Percentiles rank a stretch among this genome's conserved stretches.
Conservation (phyloP, 2,329 filamentous ascomycete genomes). For the Xylariaceae sp. region DNA sequence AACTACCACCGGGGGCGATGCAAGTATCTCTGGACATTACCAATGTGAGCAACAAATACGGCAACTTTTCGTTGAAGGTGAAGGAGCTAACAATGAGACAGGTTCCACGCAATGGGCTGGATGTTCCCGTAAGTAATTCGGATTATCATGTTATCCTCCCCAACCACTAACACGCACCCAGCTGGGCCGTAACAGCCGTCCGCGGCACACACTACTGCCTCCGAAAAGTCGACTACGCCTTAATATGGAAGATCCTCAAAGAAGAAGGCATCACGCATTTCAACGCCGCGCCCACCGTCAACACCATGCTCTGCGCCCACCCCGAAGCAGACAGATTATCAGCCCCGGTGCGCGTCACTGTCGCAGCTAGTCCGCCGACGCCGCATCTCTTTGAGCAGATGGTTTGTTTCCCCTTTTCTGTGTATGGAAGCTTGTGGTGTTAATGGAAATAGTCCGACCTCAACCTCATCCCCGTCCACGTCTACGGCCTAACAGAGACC, state of each 20-base stretch:
- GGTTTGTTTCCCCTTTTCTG: too few relatives aligned
- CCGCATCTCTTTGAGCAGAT: slow-evolving; percentile 91
- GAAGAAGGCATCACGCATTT: slow-evolving; percentile 88
- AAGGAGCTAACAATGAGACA: slow-evolving; percentile 20
- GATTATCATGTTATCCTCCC: too few relatives aligned
- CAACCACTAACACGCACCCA: slow-evolving; percentile 9
- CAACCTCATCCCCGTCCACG: slow-evolving; percentile 86
- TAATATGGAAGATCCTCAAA: slow-evolving; percentile 86
- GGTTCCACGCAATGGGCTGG: slow-evolving; percentile 69
- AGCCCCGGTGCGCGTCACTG: slow-evolving; percentile 74
- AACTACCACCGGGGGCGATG: slow-evolving; percentile 65
- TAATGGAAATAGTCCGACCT: slow-evolving; percentile 40
- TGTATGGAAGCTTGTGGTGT: too few relatives aligned
- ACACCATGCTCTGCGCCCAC: slow-evolving; percentile 81
- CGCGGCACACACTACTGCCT: slow-evolving; percentile 93
- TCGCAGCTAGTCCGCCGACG: slow-evolving; percentile 86
- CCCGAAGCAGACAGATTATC: slow-evolving; percentile 67
- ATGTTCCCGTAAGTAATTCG: slow-evolving; percentile 58
- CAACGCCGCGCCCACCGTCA: slow-evolving; percentile 93
- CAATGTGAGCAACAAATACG: slow-evolving; percentile 61
- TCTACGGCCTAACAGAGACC: slow-evolving; percentile 83
- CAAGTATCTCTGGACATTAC: slow-evolving; percentile 85
- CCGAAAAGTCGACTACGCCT: slow-evolving; percentile 87
- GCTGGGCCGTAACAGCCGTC: slow-evolving; percentile 84
- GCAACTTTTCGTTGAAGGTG: not conserved